Base-by-base conservation (phyloP, 2,329 filamentous ascomycete genomes). In the Trichocomaceae sp. region DNA sequence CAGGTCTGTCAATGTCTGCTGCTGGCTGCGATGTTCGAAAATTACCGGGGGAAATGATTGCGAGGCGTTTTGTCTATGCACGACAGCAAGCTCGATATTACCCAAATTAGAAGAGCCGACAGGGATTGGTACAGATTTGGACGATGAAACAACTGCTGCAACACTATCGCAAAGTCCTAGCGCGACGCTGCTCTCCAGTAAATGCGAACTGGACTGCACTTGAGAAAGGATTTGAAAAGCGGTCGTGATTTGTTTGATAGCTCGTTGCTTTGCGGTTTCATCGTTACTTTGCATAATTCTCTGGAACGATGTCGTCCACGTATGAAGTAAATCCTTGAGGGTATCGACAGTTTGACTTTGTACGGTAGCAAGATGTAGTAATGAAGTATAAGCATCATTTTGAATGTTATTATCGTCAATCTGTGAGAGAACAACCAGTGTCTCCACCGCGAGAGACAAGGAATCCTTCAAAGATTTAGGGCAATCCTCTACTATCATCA, bases 211-310 rank as follows among this genome's bases (percentile, higher is more conserved):
- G 22, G 85, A 77, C 4, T 83, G 80, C 17, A 88, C 75, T 4
- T 79, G 76, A 17, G 79, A 80, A 19, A 93, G 74, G 7, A 92
- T 69, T 29, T 81, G 77, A 51, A 89, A 84, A 0, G 87, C 84
- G 47, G 84, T 86, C 13, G 86, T 82, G n/a, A 99, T 79, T 59
- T 92, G 88, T 26, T 80, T 79, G 23, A 97, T 80, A 1, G 85
- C 83, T 54, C 81, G 79, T 58, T 83, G 79, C 67, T 95, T 95
- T 26, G 80, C 76, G n/a, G 78, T 78, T 61, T 96, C 90, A 63
- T 97, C 90, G 61, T 84, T 86, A 8, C 84, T 83, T 67, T 92
- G 89, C 83, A 96, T 91, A 13, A 89, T 72, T 15, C 90, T 82
- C 5, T 92, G 86, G 17, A 99, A 79, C 41, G 88, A 85, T 2